These are phyloP conservation scores for Beverwykella pulmonaria DNA, from an alignment of 495 filamentous ascomycete species.

Conservation along the genomic window DNA sequence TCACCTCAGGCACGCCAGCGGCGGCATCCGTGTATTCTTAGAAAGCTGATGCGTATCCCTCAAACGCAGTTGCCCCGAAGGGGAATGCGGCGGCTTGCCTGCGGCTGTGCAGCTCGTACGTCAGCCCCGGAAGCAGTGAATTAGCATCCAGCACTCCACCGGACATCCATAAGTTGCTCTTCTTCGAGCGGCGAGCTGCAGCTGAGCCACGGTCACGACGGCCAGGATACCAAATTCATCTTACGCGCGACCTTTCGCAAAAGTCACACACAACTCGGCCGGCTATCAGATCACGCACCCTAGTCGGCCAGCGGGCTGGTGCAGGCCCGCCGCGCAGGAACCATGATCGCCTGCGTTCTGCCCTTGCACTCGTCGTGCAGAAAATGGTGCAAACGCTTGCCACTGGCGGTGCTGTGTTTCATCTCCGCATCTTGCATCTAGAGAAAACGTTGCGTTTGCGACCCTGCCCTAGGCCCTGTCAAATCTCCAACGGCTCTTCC, in stretches of 20 bases:
- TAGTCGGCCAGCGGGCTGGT: neutral
- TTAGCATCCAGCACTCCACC: constrained; percentile 11
- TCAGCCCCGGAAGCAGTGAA: constrained; percentile 32
- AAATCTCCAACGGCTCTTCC: neutral
- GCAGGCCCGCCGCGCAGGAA: constrained; percentile 1
- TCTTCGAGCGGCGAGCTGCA: constrained; percentile 11
- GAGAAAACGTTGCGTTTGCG: constrained; percentile 8
- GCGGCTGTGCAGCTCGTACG: constrained; percentile 34
- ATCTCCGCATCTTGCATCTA: constrained; percentile 28
- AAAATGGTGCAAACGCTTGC: neutral
- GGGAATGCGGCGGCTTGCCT: constrained; percentile 26
- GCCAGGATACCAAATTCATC: neutral
- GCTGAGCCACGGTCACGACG: constrained; percentile 21
- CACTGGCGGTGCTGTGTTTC: constrained; percentile 23
- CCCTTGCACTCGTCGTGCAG: neutral
- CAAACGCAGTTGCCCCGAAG: constrained; percentile 17
- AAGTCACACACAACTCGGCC: no score
- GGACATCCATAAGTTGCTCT: constrained; percentile 18
- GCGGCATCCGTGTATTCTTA: constrained; percentile 27
- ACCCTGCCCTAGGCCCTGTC: constrained; percentile 6
- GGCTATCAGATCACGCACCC: constrained; percentile 1
- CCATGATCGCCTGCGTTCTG: neutral
- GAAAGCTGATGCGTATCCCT: constrained; percentile 32
- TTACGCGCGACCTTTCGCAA: neutral
- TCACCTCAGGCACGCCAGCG: neutral